A percentile compares a stretch with the other conserved stretches of the same genome.
These are phyloP conservation scores for Colletotrichum sidae DNA, from an alignment of 2,329 filamentous ascomycete species.

Conservation along the genomic window DNA sequence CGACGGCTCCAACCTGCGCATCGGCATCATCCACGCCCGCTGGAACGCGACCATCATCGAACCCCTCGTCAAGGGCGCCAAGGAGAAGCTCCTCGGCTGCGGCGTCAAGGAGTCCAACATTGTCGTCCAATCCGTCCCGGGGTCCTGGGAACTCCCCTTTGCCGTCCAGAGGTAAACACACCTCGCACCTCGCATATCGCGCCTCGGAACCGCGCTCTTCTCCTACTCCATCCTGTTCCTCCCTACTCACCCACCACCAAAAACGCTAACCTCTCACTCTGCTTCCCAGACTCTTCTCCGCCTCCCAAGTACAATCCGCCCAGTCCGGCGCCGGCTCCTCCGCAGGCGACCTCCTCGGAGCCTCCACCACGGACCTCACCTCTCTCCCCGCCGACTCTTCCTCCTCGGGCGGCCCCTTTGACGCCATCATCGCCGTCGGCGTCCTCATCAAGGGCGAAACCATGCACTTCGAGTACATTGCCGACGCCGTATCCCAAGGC, in stretches of 20 bases:
- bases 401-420: conserved; percentile 75
- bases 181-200: too few species aligned
- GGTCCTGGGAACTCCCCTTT: conserved; percentile 93
- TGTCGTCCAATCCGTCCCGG: conserved; percentile 88
- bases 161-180: conserved; percentile 80
- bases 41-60: conserved; percentile 95
- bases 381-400: conserved; percentile 56
- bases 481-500: conserved; percentile 89
- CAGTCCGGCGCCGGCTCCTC: conserved; percentile 69
- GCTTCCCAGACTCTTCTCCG: conserved; percentile 76
- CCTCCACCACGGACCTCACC: conserved; percentile 75
- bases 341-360: conserved; percentile 81
- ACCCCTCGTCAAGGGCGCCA: conserved; percentile 83
- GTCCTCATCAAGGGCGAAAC: conserved; percentile 98
- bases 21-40: conserved; percentile 94
- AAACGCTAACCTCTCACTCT: conserved; percentile 4
- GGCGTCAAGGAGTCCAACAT: conserved; percentile 93
- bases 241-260: too few species aligned
- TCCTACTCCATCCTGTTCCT: too few species aligned
- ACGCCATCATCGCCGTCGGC: conserved; percentile 94
- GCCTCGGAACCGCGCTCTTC: too few species aligned
- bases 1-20: conserved; percentile 80
- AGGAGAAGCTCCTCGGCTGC: conserved; percentile 78
- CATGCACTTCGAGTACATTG: conserved; percentile 99
- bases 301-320: conserved; percentile 86